These are phyloP conservation scores for Fraxinus pennsylvanica DNA, from an alignment of 257 asterid genomes.

Conservation along the genomic window DNA sequence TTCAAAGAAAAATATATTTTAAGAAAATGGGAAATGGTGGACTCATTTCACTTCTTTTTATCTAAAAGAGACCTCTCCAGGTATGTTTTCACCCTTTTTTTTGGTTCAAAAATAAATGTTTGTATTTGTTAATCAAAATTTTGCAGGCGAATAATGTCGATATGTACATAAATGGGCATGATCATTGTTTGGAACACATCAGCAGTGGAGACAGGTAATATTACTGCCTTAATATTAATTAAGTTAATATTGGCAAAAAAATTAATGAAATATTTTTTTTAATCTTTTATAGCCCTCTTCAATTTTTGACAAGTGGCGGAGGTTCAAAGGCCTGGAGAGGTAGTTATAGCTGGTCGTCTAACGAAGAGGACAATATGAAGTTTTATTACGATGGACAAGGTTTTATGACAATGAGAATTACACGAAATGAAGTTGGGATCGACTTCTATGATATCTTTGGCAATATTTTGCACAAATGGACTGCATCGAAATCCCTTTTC, in stretches of 20 bases:
- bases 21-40: too few relatives aligned
- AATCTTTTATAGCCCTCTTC: slow-evolving; percentile 29
- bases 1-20: too few relatives aligned
- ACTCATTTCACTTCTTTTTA: too few relatives aligned
- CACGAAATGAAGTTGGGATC: slow-evolving; percentile 28
- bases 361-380: slow-evolving; percentile 28
- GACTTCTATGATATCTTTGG: slow-evolving; percentile 45
- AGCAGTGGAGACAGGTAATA: slow-evolving; percentile 38
- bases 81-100: too few relatives aligned
- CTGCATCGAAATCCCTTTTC: slow-evolving; percentile 29
- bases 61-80: too few relatives aligned
- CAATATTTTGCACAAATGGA: slow-evolving; percentile 42
- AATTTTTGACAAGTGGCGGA: slow-evolving; percentile 48
- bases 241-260: too few relatives aligned
- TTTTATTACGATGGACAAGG: slow-evolving; percentile 54
- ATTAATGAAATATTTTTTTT: neutral
- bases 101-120: neutral
- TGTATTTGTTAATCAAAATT: neutral
- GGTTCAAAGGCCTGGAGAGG: slow-evolving; percentile 53
- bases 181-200: slow-evolving; percentile 50
- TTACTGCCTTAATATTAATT: neutral
- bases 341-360: slow-evolving; percentile 1
- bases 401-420: slow-evolving; percentile 44
- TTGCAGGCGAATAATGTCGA: slow-evolving; percentile 46
- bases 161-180: slow-evolving; percentile 56